Base-by-base conservation (phyloP, 768 basidiomycete genomes). In the Cystobasidium tubakii region DNA sequence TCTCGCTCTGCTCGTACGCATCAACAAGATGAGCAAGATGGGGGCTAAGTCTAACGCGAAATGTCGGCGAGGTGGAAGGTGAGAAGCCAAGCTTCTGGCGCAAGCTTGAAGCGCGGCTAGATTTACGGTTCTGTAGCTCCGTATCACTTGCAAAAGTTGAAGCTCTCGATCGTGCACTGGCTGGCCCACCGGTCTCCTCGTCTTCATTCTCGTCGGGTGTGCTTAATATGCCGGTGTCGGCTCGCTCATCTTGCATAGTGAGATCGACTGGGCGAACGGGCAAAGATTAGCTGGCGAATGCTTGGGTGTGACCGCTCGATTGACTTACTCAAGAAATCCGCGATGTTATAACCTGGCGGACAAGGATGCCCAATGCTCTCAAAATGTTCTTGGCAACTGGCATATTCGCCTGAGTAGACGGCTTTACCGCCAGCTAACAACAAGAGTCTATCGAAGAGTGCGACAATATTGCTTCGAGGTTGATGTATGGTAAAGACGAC, bases 401-500 rank as follows among this genome's bases (percentile, higher is more conserved):
- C 80, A 36, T 88, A 86, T 75, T 88, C 88, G 15, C 93, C 92
- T 1, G 90, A 89, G 81, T 93, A 96, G 4, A 94, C 88, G 9
- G 89, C 81, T 78, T 88, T 89, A 1, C 96, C 96, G 64, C 86
- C 85, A 0, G 91, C 91, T 21, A 99, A 85, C 1, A 98, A 83
- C 1, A 98, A 81, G 34, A 99, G 85, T 75, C 94, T 89, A 80
- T 99, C 95, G 77, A 99, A 98, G 15, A 99, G 83, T 0, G 92
- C 88, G 17, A 98, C 94, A 77, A 99, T 98, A 82, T 97, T 97
- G 81, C 91, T 93, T 64, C 95, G 88, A 17, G 95, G 96, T 81
- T 98, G 96, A 78, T 99, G 96, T 72, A 99, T 98, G 0, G 95
- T 98, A 83, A 98, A 96, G 73, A 98, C 85, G 64, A 98, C 91